phyloP scores from a whole-genome alignment of 2,329 filamentous ascomycete genomes.

The Alternaria sp. region DNA sequence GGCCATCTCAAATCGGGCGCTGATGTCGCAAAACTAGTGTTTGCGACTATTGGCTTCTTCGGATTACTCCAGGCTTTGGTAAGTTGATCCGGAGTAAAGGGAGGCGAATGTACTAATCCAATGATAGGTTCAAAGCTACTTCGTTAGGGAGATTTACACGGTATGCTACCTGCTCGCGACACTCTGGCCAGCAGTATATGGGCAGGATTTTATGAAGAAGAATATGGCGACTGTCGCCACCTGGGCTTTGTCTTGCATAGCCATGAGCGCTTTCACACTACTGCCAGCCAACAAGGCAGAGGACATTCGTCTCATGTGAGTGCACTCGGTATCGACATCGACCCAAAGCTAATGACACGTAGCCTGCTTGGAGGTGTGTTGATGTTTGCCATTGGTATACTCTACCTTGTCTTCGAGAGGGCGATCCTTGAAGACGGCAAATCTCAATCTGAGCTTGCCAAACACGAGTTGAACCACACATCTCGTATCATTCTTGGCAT shows the following conservation, averaged over 20 bases:
- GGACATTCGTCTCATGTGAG: slow-evolving; percentile 75
- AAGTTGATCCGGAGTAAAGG: slow-evolving; percentile 24
- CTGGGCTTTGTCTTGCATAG: slow-evolving; percentile 79
- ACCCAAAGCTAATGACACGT: slow-evolving; percentile 12
- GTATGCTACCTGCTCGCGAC: slow-evolving; percentile 77
- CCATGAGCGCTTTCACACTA: slow-evolving; percentile 91
- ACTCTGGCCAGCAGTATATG: slow-evolving; percentile 80
- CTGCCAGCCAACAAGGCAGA: slow-evolving; percentile 88
- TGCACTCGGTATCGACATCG: not conserved
- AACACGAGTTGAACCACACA: slow-evolving; percentile 52
- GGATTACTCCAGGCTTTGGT: slow-evolving; percentile 78
- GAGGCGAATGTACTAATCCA: slow-evolving; percentile 6
- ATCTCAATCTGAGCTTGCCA: slow-evolving; percentile 40
- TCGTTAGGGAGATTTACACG: slow-evolving; percentile 86
- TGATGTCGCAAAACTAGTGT: slow-evolving; percentile 64
- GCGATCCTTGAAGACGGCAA: slow-evolving; percentile 58
- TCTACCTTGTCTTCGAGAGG: slow-evolving; percentile 84
- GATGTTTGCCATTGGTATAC: slow-evolving; percentile 77
- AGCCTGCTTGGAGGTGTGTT: slow-evolving; percentile 77
- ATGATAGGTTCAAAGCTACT: slow-evolving; percentile 84
- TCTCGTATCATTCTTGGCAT: slow-evolving; percentile 70
- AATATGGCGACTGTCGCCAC: slow-evolving; percentile 70
- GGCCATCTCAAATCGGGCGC: slow-evolving; percentile 69
- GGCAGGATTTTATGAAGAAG: slow-evolving; percentile 72
- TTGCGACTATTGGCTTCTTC: slow-evolving; percentile 74